Conservation (phyloP, 176 grass and related monocot species). For the Alopecurus myosuroides region DNA sequence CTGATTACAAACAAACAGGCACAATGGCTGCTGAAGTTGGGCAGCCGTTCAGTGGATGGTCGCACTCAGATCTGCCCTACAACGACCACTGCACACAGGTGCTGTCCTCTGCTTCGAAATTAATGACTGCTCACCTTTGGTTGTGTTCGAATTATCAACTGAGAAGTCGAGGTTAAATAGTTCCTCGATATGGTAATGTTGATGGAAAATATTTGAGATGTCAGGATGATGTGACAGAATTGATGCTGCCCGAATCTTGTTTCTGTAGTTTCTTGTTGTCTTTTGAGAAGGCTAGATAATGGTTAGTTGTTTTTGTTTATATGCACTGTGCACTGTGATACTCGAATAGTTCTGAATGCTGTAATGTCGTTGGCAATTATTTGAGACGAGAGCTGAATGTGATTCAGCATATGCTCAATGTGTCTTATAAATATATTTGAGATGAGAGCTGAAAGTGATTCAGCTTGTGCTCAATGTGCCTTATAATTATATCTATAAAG, state of each 20-base stretch:
- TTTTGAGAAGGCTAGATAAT: not conserved
- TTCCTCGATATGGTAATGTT: not conserved
- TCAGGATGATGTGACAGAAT: not conserved
- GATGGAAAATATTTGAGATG: not conserved
- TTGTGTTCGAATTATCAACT: not conserved
- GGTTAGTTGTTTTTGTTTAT: not conserved
- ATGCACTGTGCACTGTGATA: not conserved
- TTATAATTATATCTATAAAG: not conserved
- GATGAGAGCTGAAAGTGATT: not conserved
- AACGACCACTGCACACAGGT: conserved; percentile 27
- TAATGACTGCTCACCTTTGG: not conserved
- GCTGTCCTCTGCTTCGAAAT: not conserved
- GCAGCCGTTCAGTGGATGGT: conserved; percentile 39
- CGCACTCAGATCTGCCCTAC: conserved; percentile 31
- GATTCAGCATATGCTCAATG: not conserved
- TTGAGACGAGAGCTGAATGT: not conserved
- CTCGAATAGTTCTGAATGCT: not conserved
- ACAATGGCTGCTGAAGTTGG: conserved; percentile 62
- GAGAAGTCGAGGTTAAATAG: not conserved
- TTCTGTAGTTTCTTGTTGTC: not conserved
- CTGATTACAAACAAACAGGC: not conserved
- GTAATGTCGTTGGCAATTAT: not conserved
- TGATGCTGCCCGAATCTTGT: conserved; percentile 10
- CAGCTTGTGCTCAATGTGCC: not conserved
- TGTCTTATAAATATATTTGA: not conserved